A percentile compares a stretch with the other conserved stretches of the same genome.
Conservation (phyloP, 2,329 filamentous ascomycete genomes). For the Aureobasidium pullulans region DNA sequence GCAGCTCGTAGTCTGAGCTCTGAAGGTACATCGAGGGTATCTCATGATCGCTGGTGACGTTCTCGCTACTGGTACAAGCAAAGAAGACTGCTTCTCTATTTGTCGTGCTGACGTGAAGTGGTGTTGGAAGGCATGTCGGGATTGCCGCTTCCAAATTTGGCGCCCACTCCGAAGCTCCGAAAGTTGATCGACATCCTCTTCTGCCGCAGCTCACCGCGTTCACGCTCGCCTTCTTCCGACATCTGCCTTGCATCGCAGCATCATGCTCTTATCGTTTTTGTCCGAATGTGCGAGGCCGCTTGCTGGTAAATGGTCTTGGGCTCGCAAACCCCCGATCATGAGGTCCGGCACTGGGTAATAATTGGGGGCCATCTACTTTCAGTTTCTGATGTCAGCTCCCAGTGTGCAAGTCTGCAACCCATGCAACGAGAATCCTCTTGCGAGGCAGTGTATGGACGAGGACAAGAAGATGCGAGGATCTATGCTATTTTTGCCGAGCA, state of each 20-base stretch:
- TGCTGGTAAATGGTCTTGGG: not conserved
- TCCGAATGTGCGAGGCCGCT: not conserved
- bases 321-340: not conserved
- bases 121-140: not conserved
- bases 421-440: not conserved
- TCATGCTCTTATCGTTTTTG: not conserved
- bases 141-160: not conserved
- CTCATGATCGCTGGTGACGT: not conserved
- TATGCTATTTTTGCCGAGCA: not conserved
- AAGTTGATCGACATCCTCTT: not conserved
- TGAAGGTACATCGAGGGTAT: not conserved
- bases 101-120: not conserved
- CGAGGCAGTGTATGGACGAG: not conserved
- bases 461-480: not conserved
- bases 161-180: not conserved
- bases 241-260: conserved; percentile 5
- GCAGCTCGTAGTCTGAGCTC: not conserved
- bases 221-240: not conserved
- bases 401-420: not conserved
- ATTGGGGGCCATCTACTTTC: not conserved
- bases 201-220: not conserved
- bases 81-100: no score
- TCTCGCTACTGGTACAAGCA: not conserved
- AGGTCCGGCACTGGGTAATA: not conserved
- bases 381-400: conserved; percentile 10